Evolutionary conservation across 2,329 filamentous ascomycete species (phyloP).

Genomic region (Microdochium trichocladiopsis): DNA sequence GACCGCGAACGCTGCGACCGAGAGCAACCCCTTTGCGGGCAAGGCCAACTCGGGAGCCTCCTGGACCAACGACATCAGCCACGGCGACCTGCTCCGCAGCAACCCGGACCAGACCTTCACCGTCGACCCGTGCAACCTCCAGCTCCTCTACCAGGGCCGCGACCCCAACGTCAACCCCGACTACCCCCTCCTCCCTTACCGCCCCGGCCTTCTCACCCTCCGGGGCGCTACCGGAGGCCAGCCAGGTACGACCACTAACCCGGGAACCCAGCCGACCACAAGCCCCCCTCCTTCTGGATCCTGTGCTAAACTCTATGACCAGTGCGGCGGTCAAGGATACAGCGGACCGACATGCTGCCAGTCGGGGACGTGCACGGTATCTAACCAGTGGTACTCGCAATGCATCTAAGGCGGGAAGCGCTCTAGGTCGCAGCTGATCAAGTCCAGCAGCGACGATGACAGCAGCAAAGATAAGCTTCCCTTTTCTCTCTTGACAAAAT

Average conservation of each 20-base stretch:
- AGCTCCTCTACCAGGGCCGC: conserved; percentile 57
- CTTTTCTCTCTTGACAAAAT: too few species aligned
- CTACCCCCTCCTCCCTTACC: conserved; percentile 48
- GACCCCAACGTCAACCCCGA: conserved; percentile 29
- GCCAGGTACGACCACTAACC: not conserved
- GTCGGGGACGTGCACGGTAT: not conserved
- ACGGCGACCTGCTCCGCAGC: conserved; percentile 53
- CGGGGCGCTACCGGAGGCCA: not conserved
- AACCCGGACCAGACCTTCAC: conserved; percentile 55
- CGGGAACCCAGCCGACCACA: not conserved
- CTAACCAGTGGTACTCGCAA: not conserved
- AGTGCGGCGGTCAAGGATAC: not conserved
- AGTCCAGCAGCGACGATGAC: too few species aligned
- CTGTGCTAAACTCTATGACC: not conserved
- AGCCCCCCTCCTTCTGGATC: not conserved
- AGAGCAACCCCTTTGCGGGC: conserved; percentile 57
- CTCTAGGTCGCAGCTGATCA: too few species aligned
- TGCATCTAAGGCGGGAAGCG: not conserved
- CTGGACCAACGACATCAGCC: conserved; percentile 62
- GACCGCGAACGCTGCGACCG: conserved; percentile 48
- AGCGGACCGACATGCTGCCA: not conserved
- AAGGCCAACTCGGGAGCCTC: conserved; percentile 57
- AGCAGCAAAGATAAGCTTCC: too few species aligned
- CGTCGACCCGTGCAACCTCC: conserved; percentile 56
- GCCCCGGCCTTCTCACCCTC: conserved; percentile 47